phyloP scores from a whole-genome alignment of 371 early-diverging fungal species.

The Nematocida sp. region DNA sequence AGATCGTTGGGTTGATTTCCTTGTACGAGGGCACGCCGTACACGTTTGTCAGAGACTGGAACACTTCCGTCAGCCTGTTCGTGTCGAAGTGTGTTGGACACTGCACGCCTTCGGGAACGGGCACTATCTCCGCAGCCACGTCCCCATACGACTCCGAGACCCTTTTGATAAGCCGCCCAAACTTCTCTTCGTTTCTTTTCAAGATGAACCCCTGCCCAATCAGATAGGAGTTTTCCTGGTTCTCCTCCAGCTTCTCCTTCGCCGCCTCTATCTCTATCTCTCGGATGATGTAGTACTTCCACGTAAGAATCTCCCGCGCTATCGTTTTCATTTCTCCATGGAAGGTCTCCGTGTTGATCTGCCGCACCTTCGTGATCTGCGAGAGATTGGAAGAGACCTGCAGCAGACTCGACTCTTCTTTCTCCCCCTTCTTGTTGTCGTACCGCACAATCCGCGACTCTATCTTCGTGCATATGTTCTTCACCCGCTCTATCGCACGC shows the following conservation, averaged over 20 bases:
- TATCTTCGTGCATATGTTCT: conserved; percentile 57
- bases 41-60: conserved; percentile 90
- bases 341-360: conserved; percentile 54
- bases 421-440: conserved; percentile 40
- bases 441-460: conserved; percentile 53
- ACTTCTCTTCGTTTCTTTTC: conserved; percentile 32
- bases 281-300: conserved; percentile 57
- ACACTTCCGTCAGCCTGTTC: conserved; percentile 85
- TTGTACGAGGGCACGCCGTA: conserved; percentile 95
- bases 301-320: conserved; percentile 31
- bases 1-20: conserved; percentile 97
- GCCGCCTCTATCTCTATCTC: conserved; percentile 61
- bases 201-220: conserved; percentile 63
- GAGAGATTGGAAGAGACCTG: conserved; percentile 47
- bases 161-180: conserved; percentile 49
- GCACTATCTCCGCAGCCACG: conserved; percentile 48
- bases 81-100: conserved; percentile 86
- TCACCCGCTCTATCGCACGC: conserved; percentile 52
- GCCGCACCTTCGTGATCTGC: conserved; percentile 51
- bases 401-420: conserved; percentile 47
- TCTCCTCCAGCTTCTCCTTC: conserved; percentile 53
- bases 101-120: conserved; percentile 23
- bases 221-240: conserved; percentile 50
- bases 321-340: conserved; percentile 45
- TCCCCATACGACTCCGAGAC: conserved; percentile 53